Evolutionary conservation across 163 green algal genomes (phyloP).

Genomic region (Prototheca wickerhamii): DNA sequence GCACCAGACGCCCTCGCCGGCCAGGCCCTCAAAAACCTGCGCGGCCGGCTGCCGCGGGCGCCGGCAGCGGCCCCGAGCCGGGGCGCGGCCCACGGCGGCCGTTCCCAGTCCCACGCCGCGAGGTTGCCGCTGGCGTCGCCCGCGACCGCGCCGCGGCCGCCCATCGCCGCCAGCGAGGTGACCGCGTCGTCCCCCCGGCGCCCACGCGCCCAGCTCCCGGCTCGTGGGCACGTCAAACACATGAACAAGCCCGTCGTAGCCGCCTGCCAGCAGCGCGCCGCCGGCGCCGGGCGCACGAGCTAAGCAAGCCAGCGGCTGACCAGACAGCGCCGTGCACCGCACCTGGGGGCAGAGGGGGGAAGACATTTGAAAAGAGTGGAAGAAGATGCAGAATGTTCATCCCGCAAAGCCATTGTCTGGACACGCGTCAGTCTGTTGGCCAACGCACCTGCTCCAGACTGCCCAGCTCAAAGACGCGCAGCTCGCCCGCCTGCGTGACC

Average conservation of each 20-base stretch:
- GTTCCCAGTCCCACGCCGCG: not conserved
- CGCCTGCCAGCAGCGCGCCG: not conserved
- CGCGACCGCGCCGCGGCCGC: not conserved
- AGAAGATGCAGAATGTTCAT: not conserved
- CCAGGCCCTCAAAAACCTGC: not conserved
- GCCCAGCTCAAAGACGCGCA: slow-evolving; percentile 41
- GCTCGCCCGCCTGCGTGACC: slow-evolving; percentile 27
- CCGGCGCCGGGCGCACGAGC: too few species aligned
- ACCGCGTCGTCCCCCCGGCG: not conserved
- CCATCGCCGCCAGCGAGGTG: not conserved
- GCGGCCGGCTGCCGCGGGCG: not conserved
- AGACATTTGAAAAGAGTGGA: not conserved
- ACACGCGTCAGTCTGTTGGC: not conserved
- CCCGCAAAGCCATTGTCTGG: not conserved
- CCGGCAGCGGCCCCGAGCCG: not conserved
- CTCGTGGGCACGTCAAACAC: not conserved
- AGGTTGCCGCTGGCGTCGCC: not conserved
- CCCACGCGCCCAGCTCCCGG: not conserved
- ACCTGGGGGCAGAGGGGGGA: not conserved
- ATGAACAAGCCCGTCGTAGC: not conserved
- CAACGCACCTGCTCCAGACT: slow-evolving; percentile 26
- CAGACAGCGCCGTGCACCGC: not conserved
- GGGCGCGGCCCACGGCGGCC: not conserved
- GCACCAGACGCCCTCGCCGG: slow-evolving; percentile 2
- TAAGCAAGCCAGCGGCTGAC: not conserved